These are phyloP conservation scores for Arctostaphylos glauca DNA, from an alignment of 148 eudicot species.

Conservation along the genomic window DNA sequence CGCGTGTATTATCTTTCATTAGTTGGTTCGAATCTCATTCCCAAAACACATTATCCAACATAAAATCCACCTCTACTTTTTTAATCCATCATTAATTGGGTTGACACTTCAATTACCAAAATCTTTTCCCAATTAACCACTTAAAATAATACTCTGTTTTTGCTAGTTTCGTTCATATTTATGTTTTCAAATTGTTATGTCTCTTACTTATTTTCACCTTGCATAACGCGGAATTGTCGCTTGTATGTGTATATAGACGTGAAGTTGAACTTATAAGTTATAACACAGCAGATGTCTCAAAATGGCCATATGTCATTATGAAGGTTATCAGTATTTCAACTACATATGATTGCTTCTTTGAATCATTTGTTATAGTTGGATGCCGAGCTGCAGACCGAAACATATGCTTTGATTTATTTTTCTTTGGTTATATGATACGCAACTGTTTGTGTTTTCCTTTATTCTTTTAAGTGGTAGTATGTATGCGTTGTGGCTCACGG, in stretches of 20 bases:
- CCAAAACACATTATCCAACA: no score
- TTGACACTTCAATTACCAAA: no score
- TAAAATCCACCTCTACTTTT: no score
- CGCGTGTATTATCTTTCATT: no score
- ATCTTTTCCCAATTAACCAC: no score
- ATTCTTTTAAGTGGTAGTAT: not conserved
- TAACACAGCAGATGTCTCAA: not conserved
- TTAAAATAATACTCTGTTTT: no score
- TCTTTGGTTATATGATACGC: not conserved
- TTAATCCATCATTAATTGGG: no score
- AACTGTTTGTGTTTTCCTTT: not conserved
- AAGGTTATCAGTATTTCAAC: not conserved
- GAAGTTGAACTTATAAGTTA: not conserved
- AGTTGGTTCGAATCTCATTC: no score
- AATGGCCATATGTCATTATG: not conserved
- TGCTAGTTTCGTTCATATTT: no score
- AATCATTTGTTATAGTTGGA: not conserved
- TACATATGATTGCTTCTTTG: not conserved
- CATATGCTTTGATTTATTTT: not conserved
- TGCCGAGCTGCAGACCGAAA: not conserved
- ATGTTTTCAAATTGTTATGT: no score
- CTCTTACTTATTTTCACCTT: no score
- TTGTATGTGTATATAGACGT: not conserved
- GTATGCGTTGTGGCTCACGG: not conserved
- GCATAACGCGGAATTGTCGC: no score